phyloP scores from a whole-genome alignment of 176 grass and related monocot genomes.

The Miscanthus lutarioriparius region DNA sequence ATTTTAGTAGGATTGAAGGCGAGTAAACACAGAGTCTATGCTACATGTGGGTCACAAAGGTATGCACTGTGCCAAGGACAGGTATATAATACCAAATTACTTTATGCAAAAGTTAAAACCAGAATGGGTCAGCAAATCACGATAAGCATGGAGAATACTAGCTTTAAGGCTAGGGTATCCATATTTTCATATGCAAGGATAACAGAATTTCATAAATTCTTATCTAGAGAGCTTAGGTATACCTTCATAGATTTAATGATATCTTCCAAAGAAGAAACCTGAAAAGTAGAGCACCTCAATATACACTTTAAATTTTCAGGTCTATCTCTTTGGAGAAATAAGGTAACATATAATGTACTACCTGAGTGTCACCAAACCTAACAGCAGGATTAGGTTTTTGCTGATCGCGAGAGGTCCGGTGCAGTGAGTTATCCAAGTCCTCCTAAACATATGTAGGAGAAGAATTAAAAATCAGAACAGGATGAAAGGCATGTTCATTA shows the following conservation, averaged over 20 bases:
- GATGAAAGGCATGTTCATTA: not conserved
- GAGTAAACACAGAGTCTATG: not conserved
- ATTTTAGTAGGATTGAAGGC: slow-evolving; percentile 17
- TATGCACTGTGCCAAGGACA: not conserved
- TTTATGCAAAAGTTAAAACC: not conserved
- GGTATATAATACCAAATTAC: not conserved
- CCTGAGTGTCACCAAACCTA: slow-evolving; percentile 75
- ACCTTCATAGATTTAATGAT: slow-evolving; percentile 92
- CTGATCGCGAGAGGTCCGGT: slow-evolving; percentile 58
- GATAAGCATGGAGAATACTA: not conserved
- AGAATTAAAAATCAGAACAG: slow-evolving; percentile 9
- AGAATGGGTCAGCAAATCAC: not conserved
- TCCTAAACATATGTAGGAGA: slow-evolving; percentile 54
- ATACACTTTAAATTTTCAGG: slow-evolving; percentile 5
- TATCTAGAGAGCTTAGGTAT: not conserved
- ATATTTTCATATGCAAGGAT: not conserved
- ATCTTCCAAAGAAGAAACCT: slow-evolving; percentile 86
- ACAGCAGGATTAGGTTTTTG: slow-evolving; percentile 60
- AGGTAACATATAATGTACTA: slow-evolving; percentile 21
- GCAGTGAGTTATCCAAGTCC: slow-evolving; percentile 83
- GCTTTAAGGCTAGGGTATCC: not conserved
- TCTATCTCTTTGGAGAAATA: not conserved
- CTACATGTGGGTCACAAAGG: not conserved
- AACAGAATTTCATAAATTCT: not conserved
- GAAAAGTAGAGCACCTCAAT: slow-evolving; percentile 7